Base-by-base conservation (phyloP, 768 basidiomycete genomes). In the Mycena rebaudengoi region DNA sequence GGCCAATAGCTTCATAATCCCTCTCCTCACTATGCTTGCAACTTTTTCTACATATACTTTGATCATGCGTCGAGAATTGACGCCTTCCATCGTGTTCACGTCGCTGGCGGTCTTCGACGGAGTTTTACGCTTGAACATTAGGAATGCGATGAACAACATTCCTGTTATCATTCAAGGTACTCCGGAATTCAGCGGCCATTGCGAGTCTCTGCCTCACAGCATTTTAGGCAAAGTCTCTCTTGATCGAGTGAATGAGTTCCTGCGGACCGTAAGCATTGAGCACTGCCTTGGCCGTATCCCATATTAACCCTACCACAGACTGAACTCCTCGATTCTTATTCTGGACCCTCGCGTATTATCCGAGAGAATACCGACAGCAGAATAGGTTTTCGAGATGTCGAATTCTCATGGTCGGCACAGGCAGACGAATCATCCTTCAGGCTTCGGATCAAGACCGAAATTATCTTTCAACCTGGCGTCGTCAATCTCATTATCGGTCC, bases 161-260 rank as follows among this genome's bases (percentile, higher is more conserved):
- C 76, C 80, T 12, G 32, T 73, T 21, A 68, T 83, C 10, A 60
- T 61, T 13, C 60, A 72, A 64, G 65, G 63, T 66, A 51, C 43
- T 55, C 60, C 30, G 2, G 4, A 32, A 14, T 32, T 10, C 13
- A 60, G 26, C 50, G 54, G 49, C 23, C 33, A 25, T 20, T 46
- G 18, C 50, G 50, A 25, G 6, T 29, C 23, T 21, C 32, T 41
- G 3, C 12, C 33, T 14, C 43, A 14, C n/a, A n/a, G n/a, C 16
- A 29, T 62, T 30, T 39, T 68, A 76, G 83, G 79, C 49, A 83
- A 84, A 69, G 85, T 87, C 3, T 85, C 86, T 2, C 60, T 87
- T 14, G 79, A 80, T 41, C 82, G 87, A 23, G 68, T 88, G 32
- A 77, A 85, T 69, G 75, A 77, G 6, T 86, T 86, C 74, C 61